These are phyloP conservation scores for Brasenia schreberi DNA, from an alignment of 164 flowering plant genomes.

Conservation along the genomic window DNA sequence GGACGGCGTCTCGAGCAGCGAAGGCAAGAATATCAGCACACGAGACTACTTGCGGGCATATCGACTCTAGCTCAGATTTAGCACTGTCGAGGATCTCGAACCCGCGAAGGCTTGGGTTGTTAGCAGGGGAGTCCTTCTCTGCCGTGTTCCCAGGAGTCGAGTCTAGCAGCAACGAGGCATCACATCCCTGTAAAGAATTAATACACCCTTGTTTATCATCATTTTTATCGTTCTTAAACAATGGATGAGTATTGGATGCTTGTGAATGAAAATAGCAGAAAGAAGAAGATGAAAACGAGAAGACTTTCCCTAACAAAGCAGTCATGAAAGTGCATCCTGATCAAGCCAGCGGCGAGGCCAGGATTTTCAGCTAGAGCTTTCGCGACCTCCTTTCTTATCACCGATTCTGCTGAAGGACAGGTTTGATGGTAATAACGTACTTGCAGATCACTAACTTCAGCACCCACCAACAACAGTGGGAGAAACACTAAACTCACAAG, in stretches of 20 bases:
- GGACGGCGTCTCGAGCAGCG: conserved; percentile 46
- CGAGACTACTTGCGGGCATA: conserved; percentile 60
- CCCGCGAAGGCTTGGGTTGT: conserved; percentile 5
- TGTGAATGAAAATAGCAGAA: too few relatives aligned
- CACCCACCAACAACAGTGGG: background rate
- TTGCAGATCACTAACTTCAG: background rate
- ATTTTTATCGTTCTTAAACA: too few relatives aligned
- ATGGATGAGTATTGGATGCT: too few relatives aligned
- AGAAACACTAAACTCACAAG: too few relatives aligned
- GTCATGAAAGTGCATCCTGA: conserved; percentile 55
- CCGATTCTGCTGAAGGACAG: conserved; percentile 32
- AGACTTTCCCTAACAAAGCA: conserved; percentile 35
- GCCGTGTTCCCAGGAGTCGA: conserved; percentile 40
- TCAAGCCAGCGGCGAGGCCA: conserved; percentile 52
- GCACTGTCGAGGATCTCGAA: conserved; percentile 45
- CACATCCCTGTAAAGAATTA: conserved; percentile 29
- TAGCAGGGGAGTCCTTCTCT: conserved; percentile 57
- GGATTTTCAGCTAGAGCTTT: conserved; percentile 36
- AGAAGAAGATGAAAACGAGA: too few relatives aligned
- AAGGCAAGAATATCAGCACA: conserved; percentile 12
- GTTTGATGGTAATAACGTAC: conserved; percentile 28
- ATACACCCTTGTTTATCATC: too few relatives aligned
- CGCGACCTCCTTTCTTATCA: conserved; percentile 23
- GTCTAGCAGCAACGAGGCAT: conserved; percentile 44
- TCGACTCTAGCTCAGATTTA: conserved; percentile 50